Conservation (phyloP, 2,329 filamentous ascomycete species). For the Botrytis byssoidea region DNA sequence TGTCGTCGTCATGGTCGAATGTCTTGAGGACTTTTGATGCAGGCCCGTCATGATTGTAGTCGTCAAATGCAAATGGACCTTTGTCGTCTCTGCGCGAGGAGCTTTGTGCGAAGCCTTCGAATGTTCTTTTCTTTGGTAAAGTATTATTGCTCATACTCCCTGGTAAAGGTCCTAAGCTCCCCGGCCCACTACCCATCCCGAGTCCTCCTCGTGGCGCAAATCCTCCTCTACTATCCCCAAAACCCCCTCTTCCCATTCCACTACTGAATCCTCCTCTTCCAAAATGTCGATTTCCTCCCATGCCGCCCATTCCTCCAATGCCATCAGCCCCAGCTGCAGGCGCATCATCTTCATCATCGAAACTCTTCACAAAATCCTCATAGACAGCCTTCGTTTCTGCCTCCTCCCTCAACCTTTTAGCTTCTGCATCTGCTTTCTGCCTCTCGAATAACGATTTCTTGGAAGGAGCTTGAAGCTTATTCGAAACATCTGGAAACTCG, state of each 20-base stretch:
- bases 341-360: conserved; percentile 55
- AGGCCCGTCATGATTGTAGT: conserved; percentile 34
- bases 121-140: conserved; percentile 51
- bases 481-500: conserved; percentile 67
- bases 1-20: conserved; percentile 45
- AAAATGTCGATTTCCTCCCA: conserved; percentile 33
- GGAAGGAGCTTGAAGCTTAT: conserved; percentile 74
- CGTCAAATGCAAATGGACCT: conserved; percentile 38
- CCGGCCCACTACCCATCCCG: conserved; percentile 52
- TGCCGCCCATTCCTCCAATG: conserved; percentile 30
- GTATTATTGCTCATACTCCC: conserved; percentile 41
- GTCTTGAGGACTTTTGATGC: conserved; percentile 32
- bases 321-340: conserved; percentile 24
- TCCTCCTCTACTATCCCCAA: conserved; percentile 37
- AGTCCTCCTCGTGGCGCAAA: conserved; percentile 14
- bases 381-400: conserved; percentile 85
- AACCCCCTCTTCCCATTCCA: conserved; percentile 39
- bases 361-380: conserved; percentile 82
- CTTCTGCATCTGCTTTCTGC: conserved; percentile 85
- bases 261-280: conserved; percentile 26
- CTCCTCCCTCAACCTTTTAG: conserved; percentile 78
- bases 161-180: conserved; percentile 57
- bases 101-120: conserved; percentile 45
- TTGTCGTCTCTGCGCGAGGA: conserved; percentile 38
- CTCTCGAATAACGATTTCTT: conserved; percentile 88